Base-by-base conservation (phyloP, 169 alveolate species). In the Plasmodium adleri region DNA sequence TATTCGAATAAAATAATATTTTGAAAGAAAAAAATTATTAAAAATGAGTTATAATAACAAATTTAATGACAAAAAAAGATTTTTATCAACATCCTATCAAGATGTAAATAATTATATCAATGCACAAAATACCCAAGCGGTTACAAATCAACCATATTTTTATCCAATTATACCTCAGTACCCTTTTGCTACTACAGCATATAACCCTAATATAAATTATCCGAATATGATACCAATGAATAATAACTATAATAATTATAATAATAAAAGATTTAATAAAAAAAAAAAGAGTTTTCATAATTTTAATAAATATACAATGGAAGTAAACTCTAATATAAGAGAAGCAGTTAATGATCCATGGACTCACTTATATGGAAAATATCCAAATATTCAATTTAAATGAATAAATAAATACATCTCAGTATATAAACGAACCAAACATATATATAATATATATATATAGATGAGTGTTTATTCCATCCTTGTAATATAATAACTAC, bases 301-400 rank as follows among this genome's bases (percentile, higher is more conserved):
- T 17, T 80, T 28, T 68, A 12, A 49, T 22, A 54, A 60, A 26
- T 17, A 80, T 58, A 70, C 52, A 24, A 66, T 52, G 49, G 59
- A 71, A 39, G 83, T 50, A 15, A 13, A 26, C 0, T 15, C 63
- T 9, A 20, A 56, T 26, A 39, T 68, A 15, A 66, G 47, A 47
- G 90, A 80, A 26, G 80, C 90, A 56, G 12, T 80, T 0, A 72
- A 15, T 24, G 83, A 80, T 22, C 90, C 90, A 56, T 80, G 90
- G 90, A 24, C 45, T n/a, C 90, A 52, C 13, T 47, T 67, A 60
- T 80, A 80, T 26, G 60, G 39, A 24, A 80, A 68, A n/a, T 47
- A 80, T 43, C 90, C 90, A 13, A 28, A 68, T 60, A 67, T 80
- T 26, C 71, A 67, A 9, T 80, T 80, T 68, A 62, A 1, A 24